Evolutionary conservation across 2,329 filamentous ascomycete species (phyloP), one percentile per base, ranked within the genome.

Genomic region (Diaporthe sp.): DNA sequence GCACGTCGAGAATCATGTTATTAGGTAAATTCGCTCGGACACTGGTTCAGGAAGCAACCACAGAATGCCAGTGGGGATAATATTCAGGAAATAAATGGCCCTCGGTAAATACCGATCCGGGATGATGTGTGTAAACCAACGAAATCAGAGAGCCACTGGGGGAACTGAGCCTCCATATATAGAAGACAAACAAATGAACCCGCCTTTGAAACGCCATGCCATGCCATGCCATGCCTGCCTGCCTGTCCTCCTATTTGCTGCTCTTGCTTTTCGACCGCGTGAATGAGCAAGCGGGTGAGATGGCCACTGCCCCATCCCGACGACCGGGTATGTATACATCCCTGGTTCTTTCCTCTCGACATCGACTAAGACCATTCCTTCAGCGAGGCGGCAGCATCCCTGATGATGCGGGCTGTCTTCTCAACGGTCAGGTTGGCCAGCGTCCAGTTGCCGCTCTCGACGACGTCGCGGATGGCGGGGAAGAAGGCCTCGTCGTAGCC

Each of bases 401-500:
- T 87, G 72, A 98, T 85, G 62, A 95, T 92, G 15, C 85, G 86
- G 1, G 95, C 93, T 34, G 94, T 93, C 83, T 93, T 95, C 78
- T 93, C 87, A 42, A 97, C 89, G 81, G 93, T 91, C 72, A 87
- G 84, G 80, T 94, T 91, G 4, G 94, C 94, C 17, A 90, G 83
- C 2, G 85, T 86, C 94, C 93, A 96, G 79, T 98, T 91, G 37
- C 90, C 89, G 5, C 88, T 89, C 77, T 94, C 91, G 55, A 98
- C 87, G 12, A 93, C 92, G 80, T 98, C 96, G 74, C 95, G 89
- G 74, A 98, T 94, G n/a, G 93, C 93, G 0, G 96, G 96, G 85
- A 97, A 97, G 77, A 91, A 91, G 0, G 90, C 90, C 74, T 90
- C 89, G 44, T 93, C 90, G 78, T 93, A 90, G 51, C 89, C 91